phyloP scores from a whole-genome alignment of 2,329 filamentous ascomycete species.

The Cryphonectria japonica region DNA sequence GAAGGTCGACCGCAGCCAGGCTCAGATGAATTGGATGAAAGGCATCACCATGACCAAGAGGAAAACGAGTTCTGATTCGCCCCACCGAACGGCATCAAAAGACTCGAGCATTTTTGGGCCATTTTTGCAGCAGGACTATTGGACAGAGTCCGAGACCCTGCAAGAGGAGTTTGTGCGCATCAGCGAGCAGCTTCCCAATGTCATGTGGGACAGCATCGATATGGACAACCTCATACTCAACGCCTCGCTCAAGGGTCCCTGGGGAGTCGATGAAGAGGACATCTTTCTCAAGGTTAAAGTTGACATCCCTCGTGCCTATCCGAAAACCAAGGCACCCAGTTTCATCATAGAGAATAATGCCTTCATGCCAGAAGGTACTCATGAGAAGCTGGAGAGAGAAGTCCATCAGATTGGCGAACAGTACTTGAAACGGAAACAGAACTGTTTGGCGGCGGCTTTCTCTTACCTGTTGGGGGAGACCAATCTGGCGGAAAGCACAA shows the following conservation, averaged over 20 bases:
- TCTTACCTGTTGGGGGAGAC: constrained; percentile 67
- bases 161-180: constrained; percentile 69
- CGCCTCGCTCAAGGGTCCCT: constrained; percentile 67
- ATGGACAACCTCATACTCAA: constrained; percentile 63
- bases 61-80: constrained; percentile 48
- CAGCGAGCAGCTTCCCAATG: constrained; percentile 64
- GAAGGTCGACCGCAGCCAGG: constrained; percentile 51
- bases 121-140: constrained; percentile 57
- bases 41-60: constrained; percentile 67
- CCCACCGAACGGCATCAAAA: constrained; percentile 56
- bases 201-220: constrained; percentile 66
- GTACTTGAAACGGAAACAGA: constrained; percentile 61
- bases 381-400: constrained; percentile 57
- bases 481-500: constrained; percentile 62
- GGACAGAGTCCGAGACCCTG: constrained; percentile 64
- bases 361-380: constrained; percentile 61
- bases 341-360: constrained; percentile 66
- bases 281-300: constrained; percentile 68
- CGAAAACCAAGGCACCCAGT: constrained; percentile 59
- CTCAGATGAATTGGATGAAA: constrained; percentile 71
- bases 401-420: constrained; percentile 59
- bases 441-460: constrained; percentile 65
- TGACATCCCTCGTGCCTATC: constrained; percentile 63
- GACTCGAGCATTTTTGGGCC: constrained; percentile 56
- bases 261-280: constrained; percentile 59